A percentile compares a stretch with the other conserved stretches of the same genome.
phyloP scores from a whole-genome alignment of 345 rosid species.

The Camelina laxa region DNA sequence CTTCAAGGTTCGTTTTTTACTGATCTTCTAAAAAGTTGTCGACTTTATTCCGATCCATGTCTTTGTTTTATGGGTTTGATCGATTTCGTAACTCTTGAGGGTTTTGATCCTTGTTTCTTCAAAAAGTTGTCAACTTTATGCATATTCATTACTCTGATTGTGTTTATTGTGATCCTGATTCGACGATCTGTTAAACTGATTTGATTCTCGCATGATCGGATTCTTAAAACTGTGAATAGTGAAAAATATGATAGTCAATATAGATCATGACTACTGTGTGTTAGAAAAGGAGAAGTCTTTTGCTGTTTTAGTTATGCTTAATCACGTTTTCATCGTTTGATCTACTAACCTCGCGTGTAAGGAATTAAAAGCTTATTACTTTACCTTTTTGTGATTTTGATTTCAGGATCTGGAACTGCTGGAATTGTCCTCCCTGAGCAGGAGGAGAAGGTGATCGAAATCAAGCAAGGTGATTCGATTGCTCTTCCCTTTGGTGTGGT shows the following conservation, averaged over 20 bases:
- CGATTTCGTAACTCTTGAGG: not conserved
- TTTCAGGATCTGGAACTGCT: conserved; percentile 72
- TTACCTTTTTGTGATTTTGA: not conserved
- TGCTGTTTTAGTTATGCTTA: not conserved
- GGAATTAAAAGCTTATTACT: conserved; percentile 10
- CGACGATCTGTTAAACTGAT: conserved; percentile 15
- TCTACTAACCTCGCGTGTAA: conserved; percentile 26
- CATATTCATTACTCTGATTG: not conserved
- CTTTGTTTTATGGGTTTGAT: conserved; percentile 1
- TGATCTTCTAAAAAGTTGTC: not conserved
- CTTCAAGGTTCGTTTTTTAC: conserved; percentile 65
- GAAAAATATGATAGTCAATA: not conserved
- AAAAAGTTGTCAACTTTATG: conserved; percentile 25
- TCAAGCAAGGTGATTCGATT: conserved; percentile 82
- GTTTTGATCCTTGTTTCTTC: not conserved
- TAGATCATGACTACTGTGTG: conserved; percentile 17
- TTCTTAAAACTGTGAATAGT: not conserved
- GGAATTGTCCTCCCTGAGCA: conserved; percentile 87
- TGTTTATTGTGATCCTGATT: not conserved
- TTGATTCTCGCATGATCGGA: not conserved
- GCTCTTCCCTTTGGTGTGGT: conserved; percentile 91
- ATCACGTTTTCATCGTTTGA: conserved; percentile 27
- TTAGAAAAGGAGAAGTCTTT: not conserved
- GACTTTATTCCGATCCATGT: not conserved
- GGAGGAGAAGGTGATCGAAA: conserved; percentile 77